Evolutionary conservation across 2,329 filamentous ascomycete species (phyloP).

Genomic region (Bipolaris victoriae): DNA sequence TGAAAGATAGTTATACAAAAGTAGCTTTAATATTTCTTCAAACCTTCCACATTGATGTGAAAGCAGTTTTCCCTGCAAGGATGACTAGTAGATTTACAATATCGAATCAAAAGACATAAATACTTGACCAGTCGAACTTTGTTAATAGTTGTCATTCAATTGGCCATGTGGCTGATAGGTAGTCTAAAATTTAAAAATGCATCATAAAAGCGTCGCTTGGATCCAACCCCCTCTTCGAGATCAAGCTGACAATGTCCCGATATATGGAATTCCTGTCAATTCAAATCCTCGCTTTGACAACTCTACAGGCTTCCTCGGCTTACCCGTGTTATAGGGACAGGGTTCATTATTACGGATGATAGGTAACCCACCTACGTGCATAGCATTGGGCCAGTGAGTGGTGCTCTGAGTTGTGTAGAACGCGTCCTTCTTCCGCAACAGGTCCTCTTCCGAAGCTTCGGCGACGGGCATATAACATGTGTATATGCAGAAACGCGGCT

Average conservation of each 20-base stretch:
- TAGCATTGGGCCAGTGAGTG: conserved; percentile 47
- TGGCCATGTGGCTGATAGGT: no score
- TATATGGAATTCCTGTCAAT: conserved; percentile 58
- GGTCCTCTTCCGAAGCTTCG: conserved; percentile 43
- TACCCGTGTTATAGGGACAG: conserved; percentile 49
- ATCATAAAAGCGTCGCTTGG: background rate
- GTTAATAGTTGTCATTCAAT: no score
- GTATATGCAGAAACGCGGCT: conserved; percentile 41
- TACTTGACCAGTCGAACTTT: no score
- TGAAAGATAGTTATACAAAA: no score
- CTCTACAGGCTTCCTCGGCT: conserved; percentile 35
- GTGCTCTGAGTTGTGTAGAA: conserved; percentile 26
- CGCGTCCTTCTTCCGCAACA: conserved; percentile 42
- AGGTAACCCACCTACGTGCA: conserved; percentile 39
- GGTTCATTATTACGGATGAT: conserved; percentile 39
- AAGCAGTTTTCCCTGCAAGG: no score
- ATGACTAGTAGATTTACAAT: no score
- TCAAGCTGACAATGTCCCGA: background rate
- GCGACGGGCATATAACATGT: conserved; percentile 49
- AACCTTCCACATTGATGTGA: no score
- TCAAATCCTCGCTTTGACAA: conserved; percentile 49
- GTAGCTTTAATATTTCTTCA: no score
- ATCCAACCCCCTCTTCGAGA: background rate
- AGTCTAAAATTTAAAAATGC: background rate
- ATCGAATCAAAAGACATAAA: no score